Evolutionary conservation across 306 rosid species (phyloP), one percentile per base, ranked within the genome.

Genomic region (Rubus idaeus): DNA sequence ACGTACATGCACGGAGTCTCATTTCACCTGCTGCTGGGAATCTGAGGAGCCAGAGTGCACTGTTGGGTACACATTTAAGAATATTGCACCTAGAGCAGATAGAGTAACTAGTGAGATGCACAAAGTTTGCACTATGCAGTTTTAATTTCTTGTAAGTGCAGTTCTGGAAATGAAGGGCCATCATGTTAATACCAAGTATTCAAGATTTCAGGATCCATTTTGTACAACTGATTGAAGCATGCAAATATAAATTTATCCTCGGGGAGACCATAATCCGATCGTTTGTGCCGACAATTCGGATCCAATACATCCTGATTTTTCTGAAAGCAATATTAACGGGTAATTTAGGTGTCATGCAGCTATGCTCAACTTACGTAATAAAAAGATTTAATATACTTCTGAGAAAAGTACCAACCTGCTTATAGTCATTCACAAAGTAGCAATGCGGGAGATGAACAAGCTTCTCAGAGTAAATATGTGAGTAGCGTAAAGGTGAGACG

Each of bases 1-100:
- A 79, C 99, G 12, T 85, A 96, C 99, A 93, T 79, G 92, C 82
- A 35, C 94, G 87, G 74, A 96, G 85, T 80, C 97, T 89, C 91
- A 87, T 88, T 90, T 92, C 99, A 10, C 99, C 99, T 50, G 98
- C 94, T 26, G 99, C 99, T 47, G 99, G 99, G 83, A 96, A 96
- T 86, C 91, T 88, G 71, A 96, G 90, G 76, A 96, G 99, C 99
- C 99, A 96, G 73, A 96, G 97, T 21, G 94, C 99, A 77, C 99
- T 91, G 82, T 92, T 90, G 20, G 99, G 96, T 75, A 96, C 98
- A 3, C 98, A 91, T 79, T 86, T 96, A 60, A 96, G 98, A 86
- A 96, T 96, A 80, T 89, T 96, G 85, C 99, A 96, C 99, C 99
- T 96, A 70, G 60, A 76, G 42, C 39, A 52, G 75, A 47, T 37